Evolutionary conservation across 2,329 filamentous ascomycete genomes (phyloP), one percentile per base, ranked within the genome.

Genomic region (Claviceps maximensis): DNA sequence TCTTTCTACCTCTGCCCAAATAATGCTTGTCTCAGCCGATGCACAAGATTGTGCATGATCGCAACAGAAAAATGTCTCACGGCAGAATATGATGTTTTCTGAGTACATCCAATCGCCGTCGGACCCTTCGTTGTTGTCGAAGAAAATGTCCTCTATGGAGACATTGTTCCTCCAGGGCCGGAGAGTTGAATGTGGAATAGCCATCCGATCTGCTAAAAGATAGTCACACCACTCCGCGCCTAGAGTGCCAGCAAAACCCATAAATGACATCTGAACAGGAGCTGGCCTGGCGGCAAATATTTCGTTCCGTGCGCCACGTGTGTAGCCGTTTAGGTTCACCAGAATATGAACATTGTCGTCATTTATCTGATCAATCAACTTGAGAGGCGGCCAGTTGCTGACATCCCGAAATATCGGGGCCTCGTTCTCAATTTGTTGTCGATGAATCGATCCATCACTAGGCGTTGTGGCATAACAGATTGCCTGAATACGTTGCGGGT

Each of bases 201-300:
- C 89, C 1, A 86, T 91, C 50, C 86, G 76, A 63, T 98, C 93
- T 3, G 93, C 90, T 27, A 97, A 78, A 17, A 98, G 83, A 63
- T 98, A 98, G 66, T 98, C 93, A 61, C 93, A 98, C 93, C 93
- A 98, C 65, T 98, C 93, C 2, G 93, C 93, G 6, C 93, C 93
- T 1, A 98, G 73, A 0, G 91, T 96, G 10, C 93, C 93, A 0
- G 93, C 93, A 65, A 98, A 98, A 0, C 93, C 93, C 93, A 98
- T 98, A 63, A 98, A 98, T 0, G 93, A 95, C 93, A 98, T 98
- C 59, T 98, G 93, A 45, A 98, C 89, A 0, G 93, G 93, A 2
- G 90, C 89, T 17, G 93, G 89, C 27, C 94, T 82, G 23, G 93
- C 93, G 23, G 93, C 93, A 66, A 98, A 98, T 4, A 98, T 85